phyloP scores from a whole-genome alignment of 805 yeast genomes.

The Metschnikowia matae region DNA sequence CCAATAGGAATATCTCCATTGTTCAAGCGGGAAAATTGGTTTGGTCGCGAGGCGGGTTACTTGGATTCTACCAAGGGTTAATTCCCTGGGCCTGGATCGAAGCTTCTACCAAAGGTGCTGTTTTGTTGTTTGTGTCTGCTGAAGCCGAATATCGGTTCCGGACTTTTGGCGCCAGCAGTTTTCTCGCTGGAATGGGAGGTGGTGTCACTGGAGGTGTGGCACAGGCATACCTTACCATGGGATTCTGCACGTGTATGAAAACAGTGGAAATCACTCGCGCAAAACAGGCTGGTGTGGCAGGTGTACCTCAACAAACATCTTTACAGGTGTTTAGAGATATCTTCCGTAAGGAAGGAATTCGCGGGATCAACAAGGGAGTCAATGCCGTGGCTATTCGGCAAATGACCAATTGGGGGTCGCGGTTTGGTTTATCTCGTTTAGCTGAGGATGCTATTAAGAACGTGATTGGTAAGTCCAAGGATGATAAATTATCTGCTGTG shows the following conservation, averaged over 20 bases:
- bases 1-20: constrained; percentile 73
- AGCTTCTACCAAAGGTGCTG: constrained; percentile 99
- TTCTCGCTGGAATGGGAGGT: constrained; percentile 88
- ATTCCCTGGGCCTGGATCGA: constrained; percentile 99
- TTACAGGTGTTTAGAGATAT: constrained; percentile 85
- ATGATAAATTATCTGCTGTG: constrained; percentile 59
- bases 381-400: constrained; percentile 99
- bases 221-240: constrained; percentile 95
- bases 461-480: constrained; percentile 51
- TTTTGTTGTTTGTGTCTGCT: constrained; percentile 82
- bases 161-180: constrained; percentile 57
- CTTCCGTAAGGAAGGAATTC: constrained; percentile 78
- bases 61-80: constrained; percentile 94
- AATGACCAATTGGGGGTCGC: constrained; percentile 98
- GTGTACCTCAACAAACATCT: constrained; percentile 64
- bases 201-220: constrained; percentile 96
- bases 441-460: constrained; percentile 82
- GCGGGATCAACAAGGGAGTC: constrained; percentile 96
- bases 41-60: constrained; percentile 89
- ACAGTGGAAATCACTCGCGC: constrained; percentile 94
- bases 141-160: constrained; percentile 83
- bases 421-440: constrained; percentile 88
- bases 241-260: constrained; percentile 98
- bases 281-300: constrained; percentile 64
- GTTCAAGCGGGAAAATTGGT: constrained; percentile 66